Evolutionary conservation across 352 stramenopile genomes (phyloP), one percentile per base, ranked within the genome.

Genomic region (Pythium phragmiticola): DNA sequence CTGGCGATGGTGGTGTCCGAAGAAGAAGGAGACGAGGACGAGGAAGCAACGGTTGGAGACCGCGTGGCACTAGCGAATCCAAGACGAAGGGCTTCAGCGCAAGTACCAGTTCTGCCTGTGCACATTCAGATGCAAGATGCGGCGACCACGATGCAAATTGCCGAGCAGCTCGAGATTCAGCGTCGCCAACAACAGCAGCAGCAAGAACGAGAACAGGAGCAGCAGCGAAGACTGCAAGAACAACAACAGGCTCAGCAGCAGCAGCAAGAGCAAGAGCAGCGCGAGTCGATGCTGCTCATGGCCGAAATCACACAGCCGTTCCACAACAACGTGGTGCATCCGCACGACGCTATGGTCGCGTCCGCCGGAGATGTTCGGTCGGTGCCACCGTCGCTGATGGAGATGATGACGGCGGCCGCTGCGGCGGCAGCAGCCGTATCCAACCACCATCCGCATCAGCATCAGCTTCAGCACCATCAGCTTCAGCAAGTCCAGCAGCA

Each of bases 401-500:
- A 69, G 41, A 69, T 69, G 56, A 69, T 69, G 56, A 53, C 63
- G 0, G 57, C 64, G 12, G 63, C 57, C 3, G 63, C 63, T 9
- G 57, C 63, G 5, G 55, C 56, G 0, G 55, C 55, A 2, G 45
- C 63, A 13, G 48, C 50, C 8, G 46, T 60, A 1, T 57, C 61
- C 19, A 63, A 42, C 30, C 55, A 54, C n/a, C 55, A 57, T 17
- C 52, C 59, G 16, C 57, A 57, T 5, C 45, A 39, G 34, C 34
- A 54, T 36, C 55, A 51, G 13, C 55, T 52, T 16, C 63, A 2
- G 57, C 64, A 33, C 56, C 57, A 4, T 51, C 63, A 17, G 57
- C 63, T 6, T 47, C 56, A 2, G 55, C 55, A 3, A 23, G 55
- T 7, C 34, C 41, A 5, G 46, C 54, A 1, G 41, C 60, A 64